Conservation (phyloP, 192 early-diverging fungal species). For the Linnemannia elongata region DNA sequence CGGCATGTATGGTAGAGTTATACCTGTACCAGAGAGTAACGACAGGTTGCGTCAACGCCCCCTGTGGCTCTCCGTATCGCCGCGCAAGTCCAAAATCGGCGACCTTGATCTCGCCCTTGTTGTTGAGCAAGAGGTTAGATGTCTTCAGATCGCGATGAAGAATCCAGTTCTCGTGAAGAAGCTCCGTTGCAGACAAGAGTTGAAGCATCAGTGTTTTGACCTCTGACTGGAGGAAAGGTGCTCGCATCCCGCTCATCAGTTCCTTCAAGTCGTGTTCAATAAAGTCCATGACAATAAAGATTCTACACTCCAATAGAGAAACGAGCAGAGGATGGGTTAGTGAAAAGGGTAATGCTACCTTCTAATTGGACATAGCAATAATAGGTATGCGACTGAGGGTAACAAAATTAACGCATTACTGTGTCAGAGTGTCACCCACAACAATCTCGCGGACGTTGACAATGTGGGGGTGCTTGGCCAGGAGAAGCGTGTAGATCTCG, state of each 20-base stretch:
- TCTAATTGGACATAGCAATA: background rate
- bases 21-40: conserved; percentile 82
- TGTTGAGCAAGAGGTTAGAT: conserved; percentile 71
- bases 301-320: conserved; percentile 63
- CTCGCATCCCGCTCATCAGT: conserved; percentile 87
- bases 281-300: conserved; percentile 99
- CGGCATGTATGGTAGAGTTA: background rate
- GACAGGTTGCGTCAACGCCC: conserved; percentile 74
- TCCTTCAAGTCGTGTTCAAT: conserved; percentile 95
- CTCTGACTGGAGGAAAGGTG: conserved; percentile 89
- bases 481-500: conserved; percentile 80
- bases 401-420: conserved; percentile 58
- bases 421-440: conserved; percentile 71
- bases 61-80: conserved; percentile 72
- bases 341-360: background rate
- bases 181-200: conserved; percentile 70
- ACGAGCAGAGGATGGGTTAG: background rate
- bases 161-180: conserved; percentile 78
- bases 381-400: background rate
- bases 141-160: conserved; percentile 81
- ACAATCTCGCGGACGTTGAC: conserved; percentile 86
- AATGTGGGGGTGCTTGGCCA: conserved; percentile 88
- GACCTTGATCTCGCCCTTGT: conserved; percentile 73
- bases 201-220: conserved; percentile 84
- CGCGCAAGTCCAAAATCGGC: conserved; percentile 81